phyloP scores from a whole-genome alignment of 2,329 filamentous ascomycete genomes.

The Trichoderma aggressivum region DNA sequence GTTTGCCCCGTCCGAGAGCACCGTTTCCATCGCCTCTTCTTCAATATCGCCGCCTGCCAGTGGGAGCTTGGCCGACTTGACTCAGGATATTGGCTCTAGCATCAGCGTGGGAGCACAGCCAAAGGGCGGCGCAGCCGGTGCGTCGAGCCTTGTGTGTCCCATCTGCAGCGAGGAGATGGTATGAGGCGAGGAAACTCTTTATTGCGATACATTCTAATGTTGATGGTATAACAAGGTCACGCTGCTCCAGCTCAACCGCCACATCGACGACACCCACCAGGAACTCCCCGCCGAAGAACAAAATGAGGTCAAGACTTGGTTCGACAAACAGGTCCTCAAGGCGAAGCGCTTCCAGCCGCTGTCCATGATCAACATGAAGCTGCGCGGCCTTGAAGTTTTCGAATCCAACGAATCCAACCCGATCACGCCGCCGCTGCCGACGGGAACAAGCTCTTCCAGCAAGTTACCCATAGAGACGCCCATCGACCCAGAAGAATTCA shows the following conservation, averaged over 20 bases:
- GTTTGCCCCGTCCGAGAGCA: conserved; percentile 63
- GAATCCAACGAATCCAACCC: conserved; percentile 75
- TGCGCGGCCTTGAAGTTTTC: conserved; percentile 89
- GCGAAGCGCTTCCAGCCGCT: conserved; percentile 91
- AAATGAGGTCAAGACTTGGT: conserved; percentile 95
- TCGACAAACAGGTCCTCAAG: conserved; percentile 89
- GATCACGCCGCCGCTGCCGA: conserved; percentile 26
- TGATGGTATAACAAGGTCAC: conserved; percentile 61
- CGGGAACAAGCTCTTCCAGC: conserved; percentile 34
- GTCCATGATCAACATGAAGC: conserved; percentile 86
- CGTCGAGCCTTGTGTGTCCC: conserved; percentile 79
- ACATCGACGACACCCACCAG: conserved; percentile 84
- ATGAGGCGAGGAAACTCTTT: conserved; percentile 25
- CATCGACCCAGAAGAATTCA: conserved; percentile 81
- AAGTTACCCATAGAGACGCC: conserved; percentile 42
- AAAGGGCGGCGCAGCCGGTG: conserved; percentile 45
- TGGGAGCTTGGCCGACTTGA: conserved; percentile 63
- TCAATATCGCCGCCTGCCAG: conserved; percentile 58
- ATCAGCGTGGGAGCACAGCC: conserved; percentile 63
- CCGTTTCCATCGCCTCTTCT: conserved; percentile 72
- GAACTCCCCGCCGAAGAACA: conserved; percentile 85
- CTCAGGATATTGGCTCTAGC: conserved; percentile 76
- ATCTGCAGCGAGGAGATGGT: conserved; percentile 99
- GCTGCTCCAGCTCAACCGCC: conserved; percentile 81
- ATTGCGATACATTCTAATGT: background rate